These are phyloP conservation scores for Claviceps humidiphila DNA, from an alignment of 2,329 filamentous ascomycete genomes.

Conservation along the genomic window DNA sequence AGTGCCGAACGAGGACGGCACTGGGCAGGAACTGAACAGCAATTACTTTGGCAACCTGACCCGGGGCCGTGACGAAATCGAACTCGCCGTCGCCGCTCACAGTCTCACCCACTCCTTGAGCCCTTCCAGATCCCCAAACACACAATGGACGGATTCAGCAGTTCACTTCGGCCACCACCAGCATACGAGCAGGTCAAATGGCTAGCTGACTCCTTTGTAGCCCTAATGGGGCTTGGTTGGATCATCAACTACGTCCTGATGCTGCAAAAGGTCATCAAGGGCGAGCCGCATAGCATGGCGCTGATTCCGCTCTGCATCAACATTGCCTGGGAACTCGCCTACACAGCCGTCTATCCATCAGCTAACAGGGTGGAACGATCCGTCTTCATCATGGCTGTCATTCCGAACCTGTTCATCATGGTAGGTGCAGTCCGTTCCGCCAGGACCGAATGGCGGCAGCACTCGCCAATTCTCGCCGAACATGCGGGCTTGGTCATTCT, in stretches of 20 bases:
- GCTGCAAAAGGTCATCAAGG: slow-evolving; percentile 6
- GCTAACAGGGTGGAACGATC: slow-evolving; percentile 6
- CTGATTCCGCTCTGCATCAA: slow-evolving; percentile 9
- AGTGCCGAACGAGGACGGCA: no score
- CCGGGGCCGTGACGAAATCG: no score
- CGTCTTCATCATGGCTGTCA: slow-evolving; percentile 5
- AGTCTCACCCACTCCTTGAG: no score
- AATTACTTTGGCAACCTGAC: no score
- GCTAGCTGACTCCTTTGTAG: slow-evolving; percentile 7
- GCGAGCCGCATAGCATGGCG: slow-evolving; percentile 8
- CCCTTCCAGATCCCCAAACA: not conserved
- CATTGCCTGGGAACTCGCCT: slow-evolving; percentile 8
- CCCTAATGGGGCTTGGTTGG: slow-evolving; percentile 8
- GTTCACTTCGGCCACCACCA: slow-evolving; percentile 1
- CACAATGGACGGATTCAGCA: slow-evolving; percentile 8
- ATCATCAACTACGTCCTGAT: slow-evolving; percentile 8
- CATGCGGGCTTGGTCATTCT: slow-evolving; percentile 5
- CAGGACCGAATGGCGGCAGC: slow-evolving; percentile 5
- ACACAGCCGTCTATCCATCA: slow-evolving; percentile 7
- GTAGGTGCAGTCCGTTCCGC: slow-evolving; percentile 4
- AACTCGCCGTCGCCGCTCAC: no score
- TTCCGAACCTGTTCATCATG: slow-evolving; percentile 8
- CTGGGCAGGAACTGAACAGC: no score
- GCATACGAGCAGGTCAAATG: slow-evolving; percentile 7
- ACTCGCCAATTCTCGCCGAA: slow-evolving; percentile 6